These are phyloP conservation scores for Arabis hirsuta DNA, from an alignment of 345 rosid species.

Conservation along the genomic window DNA sequence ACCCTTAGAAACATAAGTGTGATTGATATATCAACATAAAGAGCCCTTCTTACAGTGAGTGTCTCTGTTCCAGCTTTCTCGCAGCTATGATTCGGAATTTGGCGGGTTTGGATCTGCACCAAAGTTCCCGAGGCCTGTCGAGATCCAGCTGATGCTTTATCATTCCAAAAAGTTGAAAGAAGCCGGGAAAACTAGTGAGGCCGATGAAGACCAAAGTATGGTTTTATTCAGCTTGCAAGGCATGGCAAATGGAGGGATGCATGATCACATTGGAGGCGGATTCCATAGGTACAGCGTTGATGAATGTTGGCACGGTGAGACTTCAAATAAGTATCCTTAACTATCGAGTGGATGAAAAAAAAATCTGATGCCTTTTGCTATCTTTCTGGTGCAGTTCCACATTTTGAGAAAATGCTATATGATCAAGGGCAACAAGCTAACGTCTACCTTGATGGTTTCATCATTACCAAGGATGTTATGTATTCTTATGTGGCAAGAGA, in stretches of 20 bases:
- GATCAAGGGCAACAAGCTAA: slow-evolving; percentile 92
- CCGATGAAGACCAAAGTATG: slow-evolving; percentile 56
- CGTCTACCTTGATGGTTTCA: slow-evolving; percentile 78
- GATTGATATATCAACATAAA: slow-evolving; percentile 9
- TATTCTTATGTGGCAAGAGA: slow-evolving; percentile 69
- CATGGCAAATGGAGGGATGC: slow-evolving; percentile 95
- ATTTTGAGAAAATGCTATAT: slow-evolving; percentile 96
- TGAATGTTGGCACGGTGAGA: slow-evolving; percentile 94
- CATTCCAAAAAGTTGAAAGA: slow-evolving; percentile 70
- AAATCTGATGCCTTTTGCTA: background rate
- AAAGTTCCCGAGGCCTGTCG: slow-evolving; percentile 97
- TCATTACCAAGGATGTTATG: slow-evolving; percentile 63
- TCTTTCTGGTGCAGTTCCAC: slow-evolving; percentile 72
- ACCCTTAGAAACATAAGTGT: background rate
- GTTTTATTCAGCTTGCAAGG: slow-evolving; percentile 79
- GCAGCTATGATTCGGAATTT: slow-evolving; percentile 64
- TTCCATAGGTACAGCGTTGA: slow-evolving; percentile 97
- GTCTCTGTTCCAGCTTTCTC: slow-evolving; percentile 65
- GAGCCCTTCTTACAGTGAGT: slow-evolving; percentile 13
- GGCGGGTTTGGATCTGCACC: slow-evolving; percentile 98
- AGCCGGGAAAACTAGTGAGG: slow-evolving; percentile 53
- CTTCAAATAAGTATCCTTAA: slow-evolving; percentile 4
- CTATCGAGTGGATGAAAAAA: slow-evolving; percentile 3
- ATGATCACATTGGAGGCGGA: slow-evolving; percentile 96
- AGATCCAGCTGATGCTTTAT: slow-evolving; percentile 88